Base-by-base conservation (phyloP, 352 stramenopile genomes). In the Lagenidium giganteum region DNA sequence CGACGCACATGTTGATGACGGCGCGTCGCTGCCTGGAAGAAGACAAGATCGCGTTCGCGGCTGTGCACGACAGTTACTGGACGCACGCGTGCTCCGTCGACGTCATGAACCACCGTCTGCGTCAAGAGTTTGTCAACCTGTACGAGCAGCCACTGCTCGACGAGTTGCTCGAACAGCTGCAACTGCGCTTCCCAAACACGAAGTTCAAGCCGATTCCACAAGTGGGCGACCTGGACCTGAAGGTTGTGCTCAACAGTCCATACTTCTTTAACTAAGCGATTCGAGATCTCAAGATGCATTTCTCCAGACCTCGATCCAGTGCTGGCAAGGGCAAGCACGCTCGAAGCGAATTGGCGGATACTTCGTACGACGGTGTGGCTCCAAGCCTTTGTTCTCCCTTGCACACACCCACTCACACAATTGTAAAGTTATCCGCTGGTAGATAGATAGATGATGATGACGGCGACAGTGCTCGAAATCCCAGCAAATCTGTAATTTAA, bases 211-310 rank as follows among this genome's bases (percentile, higher is more conserved):
- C 93, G 31, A 64, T 99, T 18, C 97, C 96, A 2, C 53, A 91
- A 53, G 67, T 83, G 48, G 96, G 96, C 38, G 64, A 96, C 29
- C 76, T 99, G 26, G 83, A 99, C 62, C 64, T 99, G 5, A 72
- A 86, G 33, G 80, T 96, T 44, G 96, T 99, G 21, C 82, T 94
- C 39, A 78, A 96, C 42, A 98, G 95, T 56, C 77, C 73, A 17
- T 99, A 99, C 79, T 99, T 99, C 62, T 99, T 99, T 68, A 97
- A 98, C 61, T 99, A 96, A n/a, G n/a, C n/a, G n/a, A n/a, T n/a
- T n/a, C n/a, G n/a, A n/a, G n/a, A n/a, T n/a, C n/a, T n/a, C n/a
- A n/a, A n/a, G n/a, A n/a, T n/a, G n/a, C n/a, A n/a, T n/a, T n/a
- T n/a, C n/a, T n/a, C n/a, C n/a, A n/a, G n/a, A n/a, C n/a, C n/a